A percentile compares a stretch with the other conserved stretches of the same genome.
Evolutionary conservation across 148 eudicot genomes (phyloP).

Genomic region (Rheum nobile): DNA sequence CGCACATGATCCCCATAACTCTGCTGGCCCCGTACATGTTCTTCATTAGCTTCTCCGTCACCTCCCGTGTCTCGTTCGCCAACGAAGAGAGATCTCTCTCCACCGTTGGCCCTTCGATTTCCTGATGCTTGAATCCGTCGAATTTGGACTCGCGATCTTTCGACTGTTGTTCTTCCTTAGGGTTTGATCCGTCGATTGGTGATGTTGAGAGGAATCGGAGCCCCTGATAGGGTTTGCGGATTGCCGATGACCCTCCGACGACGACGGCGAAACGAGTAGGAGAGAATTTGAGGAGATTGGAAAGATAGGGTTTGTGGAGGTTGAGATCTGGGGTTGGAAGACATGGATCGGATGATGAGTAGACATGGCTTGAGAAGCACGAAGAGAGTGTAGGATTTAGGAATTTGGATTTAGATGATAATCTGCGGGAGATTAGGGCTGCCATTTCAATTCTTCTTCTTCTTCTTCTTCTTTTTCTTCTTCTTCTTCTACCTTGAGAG

Average conservation of each 20-base stretch:
- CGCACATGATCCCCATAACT: constrained; percentile 39
- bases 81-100: constrained; percentile 54
- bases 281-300: not conserved
- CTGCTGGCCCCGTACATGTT: constrained; percentile 25
- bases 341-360: not conserved
- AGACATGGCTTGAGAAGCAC: not conserved
- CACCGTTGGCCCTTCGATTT: constrained; percentile 76
- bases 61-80: constrained; percentile 29
- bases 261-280: not conserved
- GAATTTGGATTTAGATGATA: not conserved
- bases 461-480: no score
- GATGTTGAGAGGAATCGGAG: not conserved
- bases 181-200: constrained; percentile 1
- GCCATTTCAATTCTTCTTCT: not conserved
- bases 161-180: constrained; percentile 12
- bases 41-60: constrained; percentile 18
- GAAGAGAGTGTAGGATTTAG: not conserved
- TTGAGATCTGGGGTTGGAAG: not conserved
- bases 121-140: constrained; percentile 52
- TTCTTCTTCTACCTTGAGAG: not conserved
- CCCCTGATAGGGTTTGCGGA: not conserved
- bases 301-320: not conserved
- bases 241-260: not conserved
- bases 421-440: not conserved
- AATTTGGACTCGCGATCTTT: constrained; percentile 14